Evolutionary conservation across 495 filamentous ascomycete genomes (phyloP), one percentile per base, ranked within the genome.

Genomic region (Chaetomium fimeti): DNA sequence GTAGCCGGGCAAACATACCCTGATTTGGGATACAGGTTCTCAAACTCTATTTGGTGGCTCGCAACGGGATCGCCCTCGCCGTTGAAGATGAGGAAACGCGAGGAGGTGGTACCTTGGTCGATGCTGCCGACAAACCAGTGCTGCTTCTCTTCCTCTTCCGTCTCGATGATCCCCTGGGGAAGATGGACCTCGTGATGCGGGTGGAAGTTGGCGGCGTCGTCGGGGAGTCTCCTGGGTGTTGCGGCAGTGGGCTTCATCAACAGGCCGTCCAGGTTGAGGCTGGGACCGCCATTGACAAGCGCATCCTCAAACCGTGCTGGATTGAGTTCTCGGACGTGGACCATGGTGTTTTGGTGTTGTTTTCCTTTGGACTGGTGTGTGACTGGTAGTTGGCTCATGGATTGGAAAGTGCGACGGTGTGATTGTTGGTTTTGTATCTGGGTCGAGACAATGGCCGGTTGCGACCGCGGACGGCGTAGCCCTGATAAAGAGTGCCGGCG

Each of bases 81-180:
- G 75, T 97, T 86, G 76, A 98, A 97, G 64, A 98, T 92, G 61
- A 98, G 81, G 74, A 97, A 97, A 18, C 93, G 87, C 38, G 93
- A 91, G 68, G 91, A 95, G 16, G 93, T 97, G 8, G 93, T 98
- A 25, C 93, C 93, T 71, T 93, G 90, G 72, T 98, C 93, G 71
- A 98, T 93, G 64, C 80, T 83, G 36, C 83, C 83, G 68, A 84
- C 78, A 52, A 83, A 84, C 73, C 75, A 77, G 49, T 67, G 63
- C 48, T 67, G 65, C 56, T 58, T 66, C 49, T 65, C 59, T 57
- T 76, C 74, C 47, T 71, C 72, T 3, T 67, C 61, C 13, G 75
- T 77, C 58, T 73, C 68, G 28, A 45, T 20, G 25, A 75, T 68
- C 5, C 71, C 75, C 43, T 32, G 57, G 20, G 71, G 71, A 12